Conservation (phyloP, 257 asterid genomes). For the Forsythia viridissima region DNA sequence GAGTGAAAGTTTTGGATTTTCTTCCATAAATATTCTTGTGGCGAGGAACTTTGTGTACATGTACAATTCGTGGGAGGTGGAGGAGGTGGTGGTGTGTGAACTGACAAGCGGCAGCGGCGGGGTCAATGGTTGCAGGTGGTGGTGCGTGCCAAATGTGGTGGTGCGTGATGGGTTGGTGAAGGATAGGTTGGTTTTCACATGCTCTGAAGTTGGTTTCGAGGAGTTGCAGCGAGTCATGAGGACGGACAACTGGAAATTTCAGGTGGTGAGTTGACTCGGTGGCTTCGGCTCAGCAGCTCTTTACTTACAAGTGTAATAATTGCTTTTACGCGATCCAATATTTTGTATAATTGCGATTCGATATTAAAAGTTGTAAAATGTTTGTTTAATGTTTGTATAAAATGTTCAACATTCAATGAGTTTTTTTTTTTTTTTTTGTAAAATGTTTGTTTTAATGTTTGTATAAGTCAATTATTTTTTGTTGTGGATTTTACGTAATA, state of each 20-base stretch:
- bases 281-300: not conserved
- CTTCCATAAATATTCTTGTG: conserved; percentile 33
- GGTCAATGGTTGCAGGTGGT: conserved; percentile 46
- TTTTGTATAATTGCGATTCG: too few species aligned
- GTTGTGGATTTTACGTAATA: too few species aligned
- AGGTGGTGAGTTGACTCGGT: conserved; percentile 1
- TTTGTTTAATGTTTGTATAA: too few species aligned
- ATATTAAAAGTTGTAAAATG: too few species aligned
- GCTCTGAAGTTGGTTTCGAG: conserved; percentile 50
- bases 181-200: conserved; percentile 45
- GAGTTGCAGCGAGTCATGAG: conserved; percentile 45
- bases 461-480: too few species aligned
- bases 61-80: conserved; percentile 40
- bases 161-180: conserved; percentile 31
- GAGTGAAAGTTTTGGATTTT: conserved; percentile 35
- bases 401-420: too few species aligned
- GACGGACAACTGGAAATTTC: conserved; percentile 22
- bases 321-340: too few species aligned
- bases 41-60: conserved; percentile 49
- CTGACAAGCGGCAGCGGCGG: conserved; percentile 27
- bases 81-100: conserved; percentile 70
- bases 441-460: too few species aligned
- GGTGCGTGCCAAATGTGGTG: conserved; percentile 53
- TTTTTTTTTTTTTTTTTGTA: too few species aligned
- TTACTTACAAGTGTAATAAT: too few species aligned